Base-by-base conservation (phyloP, 345 rosid genomes). In the Populus pruinosa region DNA sequence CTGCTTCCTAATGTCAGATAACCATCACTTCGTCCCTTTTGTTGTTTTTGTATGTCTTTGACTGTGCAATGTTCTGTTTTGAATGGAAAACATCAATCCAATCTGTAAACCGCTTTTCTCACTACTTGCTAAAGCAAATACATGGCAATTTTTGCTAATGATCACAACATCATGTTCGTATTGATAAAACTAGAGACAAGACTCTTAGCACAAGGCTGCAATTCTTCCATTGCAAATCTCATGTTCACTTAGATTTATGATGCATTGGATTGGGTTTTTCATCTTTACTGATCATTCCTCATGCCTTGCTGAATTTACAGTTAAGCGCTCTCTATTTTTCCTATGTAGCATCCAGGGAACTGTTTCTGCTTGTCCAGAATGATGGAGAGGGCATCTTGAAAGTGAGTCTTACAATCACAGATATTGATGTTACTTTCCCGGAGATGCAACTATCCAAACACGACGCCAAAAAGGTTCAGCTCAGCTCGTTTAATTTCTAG, bases 291-390 rank as follows among this genome's bases (percentile, higher is more conserved):
- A 43, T 29, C 41, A 44, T 53, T 76, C 33, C 18, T 13, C 21
- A 18, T 35, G 69, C 67, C 47, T 55, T 20, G 20, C 23, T 18
- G 69, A 9, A 31, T 44, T 44, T 43, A 18, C 35, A 41, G 62
- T 73, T 6, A 62, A 71, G 43, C 36, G 5, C 61, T 75, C 39
- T 6, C 50, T 10, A 10, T 43, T 43, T 43, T 55, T 35, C 1
- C 71, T 69, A 18, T 76, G 74, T 71, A 85, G 89, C 67, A 62
- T 63, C 83, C 18, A 62, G 77, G 80, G 80, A 82, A 47, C 44
- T 74, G 38, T 73, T 80, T 77, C 73, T 86, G 13, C 29, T 85
- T 72, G 77, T 86, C 49, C 80, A 78, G 81, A 83, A 88, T 77
- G 78, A 76, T 71, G 89, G 86, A 25, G 85, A 77, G 55, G 56